These are phyloP conservation scores for Pyronema omphalodes DNA, from an alignment of 495 filamentous ascomycete species.

Conservation along the genomic window DNA sequence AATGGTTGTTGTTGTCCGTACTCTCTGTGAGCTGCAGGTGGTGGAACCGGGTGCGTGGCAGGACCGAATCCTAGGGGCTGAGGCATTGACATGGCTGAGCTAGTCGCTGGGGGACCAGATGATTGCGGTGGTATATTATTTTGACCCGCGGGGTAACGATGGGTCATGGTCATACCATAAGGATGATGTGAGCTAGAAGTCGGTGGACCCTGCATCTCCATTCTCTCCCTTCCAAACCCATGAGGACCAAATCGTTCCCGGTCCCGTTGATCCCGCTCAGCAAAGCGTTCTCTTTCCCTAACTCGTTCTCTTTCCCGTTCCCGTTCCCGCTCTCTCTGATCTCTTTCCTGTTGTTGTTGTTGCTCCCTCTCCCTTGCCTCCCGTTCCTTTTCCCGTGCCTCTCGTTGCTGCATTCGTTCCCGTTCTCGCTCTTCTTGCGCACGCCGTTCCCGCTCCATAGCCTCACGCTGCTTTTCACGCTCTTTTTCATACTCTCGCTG, in stretches of 20 bases:
- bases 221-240: not conserved
- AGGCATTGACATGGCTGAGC: constrained; percentile 16
- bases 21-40: constrained; percentile 14
- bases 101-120: constrained; percentile 15
- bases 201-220: constrained; percentile 15
- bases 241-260: constrained; percentile 2
- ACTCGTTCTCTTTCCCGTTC: constrained; percentile 20
- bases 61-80: constrained; percentile 15
- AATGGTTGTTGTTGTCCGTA: constrained; percentile 21
- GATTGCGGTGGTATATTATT: constrained; percentile 22
- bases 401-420: constrained; percentile 20
- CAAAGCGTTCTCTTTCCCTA: constrained; percentile 4
- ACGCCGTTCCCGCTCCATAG: too few species aligned
- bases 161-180: constrained; percentile 31
- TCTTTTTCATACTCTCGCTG: constrained; percentile 22
- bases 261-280: constrained; percentile 13
- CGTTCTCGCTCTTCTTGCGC: constrained; percentile 2
- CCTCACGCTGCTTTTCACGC: constrained; percentile 31
- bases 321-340: constrained; percentile 4
- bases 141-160: constrained; percentile 24
- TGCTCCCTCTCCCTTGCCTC: constrained; percentile 11
- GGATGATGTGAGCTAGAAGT: constrained; percentile 18
- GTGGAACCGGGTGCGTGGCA: constrained; percentile 23
- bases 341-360: constrained; percentile 10
- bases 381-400: constrained; percentile 12